These are phyloP conservation scores for Orbilia blumenaviensis DNA, from an alignment of 2,329 filamentous ascomycete species.

Conservation along the genomic window DNA sequence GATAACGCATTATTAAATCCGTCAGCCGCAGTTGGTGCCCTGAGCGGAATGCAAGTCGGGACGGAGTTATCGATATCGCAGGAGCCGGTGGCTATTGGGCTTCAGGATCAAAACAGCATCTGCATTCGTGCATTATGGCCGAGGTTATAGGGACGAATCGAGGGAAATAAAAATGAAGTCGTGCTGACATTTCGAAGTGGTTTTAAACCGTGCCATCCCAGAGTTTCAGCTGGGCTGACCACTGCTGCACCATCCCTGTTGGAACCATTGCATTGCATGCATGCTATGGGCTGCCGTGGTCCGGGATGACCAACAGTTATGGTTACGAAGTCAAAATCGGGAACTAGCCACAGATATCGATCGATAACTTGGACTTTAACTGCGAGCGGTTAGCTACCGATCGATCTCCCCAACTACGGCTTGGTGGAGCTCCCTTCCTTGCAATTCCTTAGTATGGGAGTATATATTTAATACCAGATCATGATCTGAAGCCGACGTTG, in stretches of 20 bases:
- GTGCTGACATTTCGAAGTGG: conserved; percentile 4
- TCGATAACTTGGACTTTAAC: background rate
- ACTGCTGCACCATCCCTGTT: background rate
- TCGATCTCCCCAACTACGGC: too few relatives aligned
- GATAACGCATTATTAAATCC: conserved; percentile 16
- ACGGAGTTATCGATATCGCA: background rate
- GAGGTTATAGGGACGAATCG: background rate
- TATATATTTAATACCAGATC: too few relatives aligned
- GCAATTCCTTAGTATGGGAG: too few relatives aligned
- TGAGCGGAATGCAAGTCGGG: background rate
- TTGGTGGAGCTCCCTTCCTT: too few relatives aligned
- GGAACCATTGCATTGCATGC: background rate
- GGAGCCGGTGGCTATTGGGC: background rate
- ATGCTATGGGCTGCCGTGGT: too few relatives aligned
- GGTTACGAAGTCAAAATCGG: too few relatives aligned
- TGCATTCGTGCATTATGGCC: conserved; percentile 1
- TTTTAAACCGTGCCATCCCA: conserved; percentile 10
- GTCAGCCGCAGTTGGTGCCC: background rate
- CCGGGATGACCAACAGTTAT: background rate
- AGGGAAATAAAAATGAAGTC: conserved; percentile 2
- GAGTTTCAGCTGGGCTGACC: conserved; percentile 16
- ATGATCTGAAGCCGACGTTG: background rate
- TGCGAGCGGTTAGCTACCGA: too few relatives aligned
- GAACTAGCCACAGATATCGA: background rate
- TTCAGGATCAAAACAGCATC: background rate